These are phyloP conservation scores for Ophioceras dolichostomum DNA, from an alignment of 2,329 filamentous ascomycete genomes.

Conservation along the genomic window DNA sequence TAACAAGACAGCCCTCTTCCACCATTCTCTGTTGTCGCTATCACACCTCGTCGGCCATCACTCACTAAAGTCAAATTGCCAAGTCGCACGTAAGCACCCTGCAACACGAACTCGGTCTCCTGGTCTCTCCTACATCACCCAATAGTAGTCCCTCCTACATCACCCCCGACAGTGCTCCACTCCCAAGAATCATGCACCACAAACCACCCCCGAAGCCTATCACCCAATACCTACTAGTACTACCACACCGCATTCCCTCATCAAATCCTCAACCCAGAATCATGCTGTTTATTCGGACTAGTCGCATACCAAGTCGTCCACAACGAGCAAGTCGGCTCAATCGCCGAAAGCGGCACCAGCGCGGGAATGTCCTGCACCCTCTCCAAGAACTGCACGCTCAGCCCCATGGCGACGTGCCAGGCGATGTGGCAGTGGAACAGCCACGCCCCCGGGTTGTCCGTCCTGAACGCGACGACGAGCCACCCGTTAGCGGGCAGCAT, in stretches of 20 bases:
- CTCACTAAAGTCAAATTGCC: no score
- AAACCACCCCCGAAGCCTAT: no score
- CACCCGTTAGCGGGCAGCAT: conserved; percentile 28
- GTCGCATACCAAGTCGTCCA: conserved; percentile 8
- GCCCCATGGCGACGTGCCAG: conserved; percentile 32
- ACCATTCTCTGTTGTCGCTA: no score
- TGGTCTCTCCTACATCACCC: no score
- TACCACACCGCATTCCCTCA: background rate
- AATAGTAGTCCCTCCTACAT: no score
- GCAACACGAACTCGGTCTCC: no score
- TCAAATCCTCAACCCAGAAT: conserved; percentile 6
- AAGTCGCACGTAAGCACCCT: no score
- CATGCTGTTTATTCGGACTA: conserved; percentile 5
- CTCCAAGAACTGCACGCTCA: conserved; percentile 37
- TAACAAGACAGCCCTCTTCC: no score
- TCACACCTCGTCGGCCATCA: no score
- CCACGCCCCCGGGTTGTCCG: conserved; percentile 36
- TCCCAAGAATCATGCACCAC: no score
- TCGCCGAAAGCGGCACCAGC: conserved; percentile 1
- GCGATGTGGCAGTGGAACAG: conserved; percentile 33
- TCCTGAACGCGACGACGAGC: conserved; percentile 29
- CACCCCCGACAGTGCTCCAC: no score
- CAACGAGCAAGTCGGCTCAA: conserved; percentile 6
- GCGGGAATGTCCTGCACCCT: conserved; percentile 5
- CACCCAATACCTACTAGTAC: no score